Evolutionary conservation across 345 rosid genomes (phyloP).

Genomic region (Raphanus raphanistrum): DNA sequence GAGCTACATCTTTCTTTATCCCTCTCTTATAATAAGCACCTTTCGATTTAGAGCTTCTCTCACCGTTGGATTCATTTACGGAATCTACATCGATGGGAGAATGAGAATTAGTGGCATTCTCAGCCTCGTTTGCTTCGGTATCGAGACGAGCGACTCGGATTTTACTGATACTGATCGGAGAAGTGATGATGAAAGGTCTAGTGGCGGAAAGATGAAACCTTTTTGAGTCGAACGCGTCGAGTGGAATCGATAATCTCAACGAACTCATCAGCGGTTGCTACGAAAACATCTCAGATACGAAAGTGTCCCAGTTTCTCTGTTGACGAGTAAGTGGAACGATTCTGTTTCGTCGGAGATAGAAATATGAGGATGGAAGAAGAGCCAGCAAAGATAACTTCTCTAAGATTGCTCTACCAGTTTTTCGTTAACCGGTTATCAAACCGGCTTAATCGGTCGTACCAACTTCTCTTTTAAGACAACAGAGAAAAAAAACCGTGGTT

Average conservation of each 20-base stretch:
- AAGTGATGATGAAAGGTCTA: slow-evolving; percentile 37
- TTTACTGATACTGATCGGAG: slow-evolving; percentile 43
- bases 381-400: neutral
- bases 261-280: slow-evolving; percentile 53
- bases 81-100: neutral
- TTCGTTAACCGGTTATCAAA: slow-evolving; percentile 16
- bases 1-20: slow-evolving; percentile 39
- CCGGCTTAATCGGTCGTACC: slow-evolving; percentile 1
- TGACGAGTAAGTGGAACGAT: neutral
- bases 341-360: neutral
- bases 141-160: slow-evolving; percentile 45
- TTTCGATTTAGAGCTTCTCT: slow-evolving; percentile 31
- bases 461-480: too few relatives aligned
- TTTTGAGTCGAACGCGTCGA: slow-evolving; percentile 56
- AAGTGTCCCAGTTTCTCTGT: neutral
- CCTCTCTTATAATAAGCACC: slow-evolving; percentile 16
- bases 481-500: too few relatives aligned
- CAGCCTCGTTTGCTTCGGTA: slow-evolving; percentile 39
- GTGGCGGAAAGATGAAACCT: slow-evolving; percentile 45
- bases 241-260: slow-evolving; percentile 43
- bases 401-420: neutral
- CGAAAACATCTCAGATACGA: neutral
- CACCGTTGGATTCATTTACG: slow-evolving; percentile 21
- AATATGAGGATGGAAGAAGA: slow-evolving; percentile 21
- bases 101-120: neutral